phyloP scores from a whole-genome alignment of 208 protist genomes.

The Jaenimonas drosophilae region DNA sequence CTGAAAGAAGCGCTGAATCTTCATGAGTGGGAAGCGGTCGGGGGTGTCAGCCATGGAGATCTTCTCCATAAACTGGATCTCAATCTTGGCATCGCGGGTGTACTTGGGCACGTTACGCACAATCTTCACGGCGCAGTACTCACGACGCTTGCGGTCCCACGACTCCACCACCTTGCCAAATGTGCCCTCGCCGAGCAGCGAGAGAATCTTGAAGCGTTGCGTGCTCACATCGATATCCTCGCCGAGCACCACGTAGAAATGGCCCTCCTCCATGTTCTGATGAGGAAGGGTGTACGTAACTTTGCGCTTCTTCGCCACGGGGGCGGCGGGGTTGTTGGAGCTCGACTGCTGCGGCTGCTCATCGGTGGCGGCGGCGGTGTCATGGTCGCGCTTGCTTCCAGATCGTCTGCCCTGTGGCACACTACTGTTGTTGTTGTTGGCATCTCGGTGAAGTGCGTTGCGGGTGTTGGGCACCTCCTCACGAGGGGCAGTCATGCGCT shows the following conservation, averaged over 20 bases:
- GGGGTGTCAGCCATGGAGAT: slow-evolving; percentile 45
- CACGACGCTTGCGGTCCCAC: slow-evolving; percentile 80
- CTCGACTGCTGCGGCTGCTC: slow-evolving; percentile 8
- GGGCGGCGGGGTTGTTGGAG: slow-evolving; percentile 5
- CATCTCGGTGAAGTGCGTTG: slow-evolving; percentile 1
- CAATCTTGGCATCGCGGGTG: slow-evolving; percentile 78
- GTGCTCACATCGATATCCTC: slow-evolving; percentile 84
- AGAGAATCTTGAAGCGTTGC: slow-evolving; percentile 86
- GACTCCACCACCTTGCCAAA: slow-evolving; percentile 86
- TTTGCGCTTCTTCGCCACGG: slow-evolving; percentile 56
- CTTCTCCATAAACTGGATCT: slow-evolving; percentile 82
- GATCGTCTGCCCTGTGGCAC: slow-evolving; percentile 26
- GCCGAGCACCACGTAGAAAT: slow-evolving; percentile 87
- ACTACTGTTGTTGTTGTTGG: slow-evolving; percentile 8
- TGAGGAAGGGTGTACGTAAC: slow-evolving; percentile 72
- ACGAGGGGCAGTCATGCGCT: slow-evolving; percentile 5
- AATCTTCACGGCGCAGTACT: slow-evolving; percentile 86
- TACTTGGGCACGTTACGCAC: slow-evolving; percentile 80
- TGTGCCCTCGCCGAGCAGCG: slow-evolving; percentile 78
- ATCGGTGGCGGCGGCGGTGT: slow-evolving; percentile 47
- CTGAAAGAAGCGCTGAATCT: slow-evolving; percentile 75
- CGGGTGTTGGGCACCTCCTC: slow-evolving; percentile 5
- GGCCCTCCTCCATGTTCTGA: slow-evolving; percentile 84
- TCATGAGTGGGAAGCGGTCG: slow-evolving; percentile 70
- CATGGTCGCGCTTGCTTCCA: slow-evolving; percentile 70